These are phyloP conservation scores for Scenedesmus sp. DNA, from an alignment of 163 green algal genomes.

Conservation along the genomic window DNA sequence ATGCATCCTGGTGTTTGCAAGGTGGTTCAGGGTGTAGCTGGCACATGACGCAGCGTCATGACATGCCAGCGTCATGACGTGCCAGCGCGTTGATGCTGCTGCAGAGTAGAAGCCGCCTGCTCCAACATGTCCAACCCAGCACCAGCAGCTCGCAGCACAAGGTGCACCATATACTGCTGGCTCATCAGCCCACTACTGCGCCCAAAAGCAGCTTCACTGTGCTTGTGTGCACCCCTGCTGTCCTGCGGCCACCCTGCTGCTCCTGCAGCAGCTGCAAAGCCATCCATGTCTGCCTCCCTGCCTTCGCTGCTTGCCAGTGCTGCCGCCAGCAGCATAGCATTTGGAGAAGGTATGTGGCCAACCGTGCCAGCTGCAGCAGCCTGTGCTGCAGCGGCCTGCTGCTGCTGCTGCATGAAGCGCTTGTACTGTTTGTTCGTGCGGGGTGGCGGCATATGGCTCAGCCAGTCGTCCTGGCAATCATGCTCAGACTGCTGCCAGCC, in stretches of 20 bases:
- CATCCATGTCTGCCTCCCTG: neutral
- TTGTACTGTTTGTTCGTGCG: conserved; percentile 42
- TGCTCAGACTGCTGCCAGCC: neutral
- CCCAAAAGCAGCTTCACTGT: neutral
- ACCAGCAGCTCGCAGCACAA: conserved; percentile 6
- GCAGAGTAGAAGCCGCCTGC: neutral
- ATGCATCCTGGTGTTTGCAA: neutral
- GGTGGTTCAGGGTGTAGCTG: neutral
- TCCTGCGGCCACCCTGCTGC: neutral
- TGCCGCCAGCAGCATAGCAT: conserved; percentile 16
- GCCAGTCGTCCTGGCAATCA: neutral
- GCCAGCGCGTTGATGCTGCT: neutral
- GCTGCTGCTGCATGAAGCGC: conserved; percentile 24
- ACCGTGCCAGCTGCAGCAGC: neutral
- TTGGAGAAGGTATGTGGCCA: conserved; percentile 3
- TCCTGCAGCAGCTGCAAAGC: neutral
- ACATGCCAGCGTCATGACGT: neutral
- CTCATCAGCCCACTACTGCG: neutral
- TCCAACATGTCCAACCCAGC: conserved; percentile 35
- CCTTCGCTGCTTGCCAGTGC: neutral
- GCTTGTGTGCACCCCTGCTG: neutral
- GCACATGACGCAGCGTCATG: neutral
- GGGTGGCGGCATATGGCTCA: neutral
- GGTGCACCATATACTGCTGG: conserved; percentile 16
- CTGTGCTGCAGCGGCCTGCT: neutral